Percentiles rank a stretch among this genome's conserved stretches.
phyloP scores from a whole-genome alignment of 1,284 basidiomycete genomes.

The Sporisorium scitamineum region DNA sequence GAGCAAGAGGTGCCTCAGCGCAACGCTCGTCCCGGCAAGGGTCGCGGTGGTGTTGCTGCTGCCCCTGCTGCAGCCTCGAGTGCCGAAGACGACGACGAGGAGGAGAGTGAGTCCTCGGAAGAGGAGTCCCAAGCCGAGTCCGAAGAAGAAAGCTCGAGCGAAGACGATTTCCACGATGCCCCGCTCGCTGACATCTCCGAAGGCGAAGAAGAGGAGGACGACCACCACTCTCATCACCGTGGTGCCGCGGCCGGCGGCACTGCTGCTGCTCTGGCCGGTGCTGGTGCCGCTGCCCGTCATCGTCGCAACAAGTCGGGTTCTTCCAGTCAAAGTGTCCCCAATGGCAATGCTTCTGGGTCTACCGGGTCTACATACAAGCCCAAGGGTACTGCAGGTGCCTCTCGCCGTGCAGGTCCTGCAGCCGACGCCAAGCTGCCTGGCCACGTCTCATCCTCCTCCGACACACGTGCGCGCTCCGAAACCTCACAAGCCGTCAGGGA shows the following conservation, averaged over 20 bases:
- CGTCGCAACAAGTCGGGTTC: conserved; percentile 39
- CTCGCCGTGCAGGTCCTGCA: conserved; percentile 39
- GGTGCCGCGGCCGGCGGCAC: conserved; percentile 8
- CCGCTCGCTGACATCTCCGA: conserved; percentile 61
- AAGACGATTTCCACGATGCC: conserved; percentile 59
- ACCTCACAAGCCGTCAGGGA: conserved; percentile 47
- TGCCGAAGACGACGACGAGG: conserved; percentile 20
- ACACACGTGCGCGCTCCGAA: conserved; percentile 50
- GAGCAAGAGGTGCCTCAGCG: conserved; percentile 18
- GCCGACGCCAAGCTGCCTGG: background rate
- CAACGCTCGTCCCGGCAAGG: conserved; percentile 15
- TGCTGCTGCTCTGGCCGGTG: conserved; percentile 17
- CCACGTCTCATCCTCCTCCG: conserved; percentile 25
- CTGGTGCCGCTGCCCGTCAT: conserved; percentile 23
- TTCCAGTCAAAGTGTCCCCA: conserved; percentile 8
- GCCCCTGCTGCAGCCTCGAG: conserved; percentile 14
- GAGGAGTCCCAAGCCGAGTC: conserved; percentile 19
- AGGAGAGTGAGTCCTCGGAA: conserved; percentile 1
- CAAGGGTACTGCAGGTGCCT: conserved; percentile 47
- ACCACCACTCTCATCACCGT: conserved; percentile 20
- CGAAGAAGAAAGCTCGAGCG: conserved; percentile 39
- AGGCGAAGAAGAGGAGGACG: conserved; percentile 56
- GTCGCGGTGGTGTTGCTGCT: conserved; percentile 20
- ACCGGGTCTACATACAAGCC: conserved; percentile 26
- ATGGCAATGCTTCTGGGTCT: conserved; percentile 8